A percentile compares a stretch with the other conserved stretches of the same genome.
These are phyloP conservation scores for Polytolypa hystricis DNA, from an alignment of 2,329 filamentous ascomycete species.

Conservation along the genomic window DNA sequence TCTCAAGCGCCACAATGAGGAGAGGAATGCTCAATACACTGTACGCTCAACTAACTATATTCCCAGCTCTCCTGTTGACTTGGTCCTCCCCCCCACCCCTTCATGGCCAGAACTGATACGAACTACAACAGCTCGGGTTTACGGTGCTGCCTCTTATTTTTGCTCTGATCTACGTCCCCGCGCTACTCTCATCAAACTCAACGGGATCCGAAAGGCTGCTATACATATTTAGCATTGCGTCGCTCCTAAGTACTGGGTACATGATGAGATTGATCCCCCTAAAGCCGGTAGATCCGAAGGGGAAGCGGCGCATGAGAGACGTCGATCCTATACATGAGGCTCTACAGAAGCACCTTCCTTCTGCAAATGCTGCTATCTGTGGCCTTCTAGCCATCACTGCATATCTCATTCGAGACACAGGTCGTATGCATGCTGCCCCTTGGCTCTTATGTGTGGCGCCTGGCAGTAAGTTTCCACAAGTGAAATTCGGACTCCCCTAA, in stretches of 20 bases:
- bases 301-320: constrained; percentile 18
- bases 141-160: constrained; percentile 26
- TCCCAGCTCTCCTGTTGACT: constrained; percentile 5
- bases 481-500: too few species aligned
- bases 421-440: constrained; percentile 10
- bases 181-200: constrained; percentile 17
- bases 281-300: constrained; percentile 19
- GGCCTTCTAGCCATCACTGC: constrained; percentile 19
- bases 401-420: constrained; percentile 14
- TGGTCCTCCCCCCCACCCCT: not conserved
- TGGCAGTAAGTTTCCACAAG: constrained; percentile 29
- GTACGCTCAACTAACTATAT: constrained; percentile 17
- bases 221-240: constrained; percentile 24
- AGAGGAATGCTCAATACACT: constrained; percentile 29
- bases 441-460: constrained; percentile 27
- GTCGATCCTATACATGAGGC: constrained; percentile 12
- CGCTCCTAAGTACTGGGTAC: constrained; percentile 28
- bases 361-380: constrained; percentile 21
- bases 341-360: constrained; percentile 17
- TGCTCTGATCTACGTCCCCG: constrained; percentile 21
- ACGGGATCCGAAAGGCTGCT: constrained; percentile 16
- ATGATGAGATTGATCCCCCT: constrained; percentile 24
- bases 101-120: too few species aligned
- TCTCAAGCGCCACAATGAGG: constrained; percentile 26
- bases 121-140: constrained; percentile 22